Conservation (phyloP, 306 rosid genomes). For the Rosa multiflora region DNA sequence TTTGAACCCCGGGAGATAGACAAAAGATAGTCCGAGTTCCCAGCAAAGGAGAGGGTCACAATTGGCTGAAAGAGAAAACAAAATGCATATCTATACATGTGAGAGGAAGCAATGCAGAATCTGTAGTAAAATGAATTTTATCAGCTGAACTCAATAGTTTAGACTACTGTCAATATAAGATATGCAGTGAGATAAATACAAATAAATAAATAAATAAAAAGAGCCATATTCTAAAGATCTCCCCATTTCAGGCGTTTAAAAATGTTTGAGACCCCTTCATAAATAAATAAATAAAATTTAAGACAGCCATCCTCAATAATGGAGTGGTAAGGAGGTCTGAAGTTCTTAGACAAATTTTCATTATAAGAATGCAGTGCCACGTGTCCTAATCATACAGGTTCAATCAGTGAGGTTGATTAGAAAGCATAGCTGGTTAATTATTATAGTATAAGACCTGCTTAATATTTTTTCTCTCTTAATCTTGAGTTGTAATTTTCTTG, state of each 20-base stretch:
- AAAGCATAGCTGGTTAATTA: too few relatives aligned
- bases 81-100: neutral
- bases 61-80: constrained; percentile 53
- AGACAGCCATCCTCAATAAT: neutral
- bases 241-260: neutral
- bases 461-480: too few relatives aligned
- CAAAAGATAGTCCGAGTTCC: constrained; percentile 72
- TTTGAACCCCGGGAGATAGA: constrained; percentile 67
- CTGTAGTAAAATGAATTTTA: neutral
- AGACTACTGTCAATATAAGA: neutral
- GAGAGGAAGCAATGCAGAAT: constrained; percentile 1
- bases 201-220: neutral
- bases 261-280: too few relatives aligned
- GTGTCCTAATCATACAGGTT: too few relatives aligned
- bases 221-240: neutral
- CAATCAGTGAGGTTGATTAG: too few relatives aligned
- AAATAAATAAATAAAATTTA: neutral
- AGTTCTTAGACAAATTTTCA: neutral
- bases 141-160: neutral
- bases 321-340: neutral
- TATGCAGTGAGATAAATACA: neutral
- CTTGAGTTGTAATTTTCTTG: too few relatives aligned
- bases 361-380: too few relatives aligned
- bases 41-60: constrained; percentile 64
- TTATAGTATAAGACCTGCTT: too few relatives aligned